Percentiles rank a stretch among this genome's conserved stretches.
Evolutionary conservation across 2,329 filamentous ascomycete genomes (phyloP).

Genomic region (Alternaria alternata): DNA sequence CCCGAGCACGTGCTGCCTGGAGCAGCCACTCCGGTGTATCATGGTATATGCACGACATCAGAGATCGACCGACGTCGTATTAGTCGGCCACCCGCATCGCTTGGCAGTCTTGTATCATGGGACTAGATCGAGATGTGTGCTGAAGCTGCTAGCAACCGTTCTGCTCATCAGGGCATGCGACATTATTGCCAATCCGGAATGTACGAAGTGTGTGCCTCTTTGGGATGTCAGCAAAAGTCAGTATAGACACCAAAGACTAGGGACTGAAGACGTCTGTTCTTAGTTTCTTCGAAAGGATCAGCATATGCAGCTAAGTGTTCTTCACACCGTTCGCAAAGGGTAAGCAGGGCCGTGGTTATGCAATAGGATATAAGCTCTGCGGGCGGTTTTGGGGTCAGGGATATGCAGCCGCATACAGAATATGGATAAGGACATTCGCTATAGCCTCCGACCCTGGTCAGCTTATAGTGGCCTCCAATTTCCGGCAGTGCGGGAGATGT

Average conservation of each 20-base stretch:
- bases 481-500: constrained; percentile 16
- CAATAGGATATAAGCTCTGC: constrained; percentile 18
- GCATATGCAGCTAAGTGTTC: constrained; percentile 24
- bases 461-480: constrained; percentile 11
- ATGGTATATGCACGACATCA: constrained; percentile 39
- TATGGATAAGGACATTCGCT: constrained; percentile 9
- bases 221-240: constrained; percentile 1
- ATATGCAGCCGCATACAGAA: constrained; percentile 21
- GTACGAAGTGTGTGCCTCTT: neutral
- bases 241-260: constrained; percentile 7
- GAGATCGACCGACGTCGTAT: constrained; percentile 24
- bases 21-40: constrained; percentile 24
- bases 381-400: constrained; percentile 16
- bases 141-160: neutral
- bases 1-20: constrained; percentile 21
- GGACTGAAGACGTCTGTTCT: constrained; percentile 26
- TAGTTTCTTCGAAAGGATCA: constrained; percentile 10
- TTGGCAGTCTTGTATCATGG: constrained; percentile 8
- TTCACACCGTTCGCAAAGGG: constrained; percentile 35
- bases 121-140: neutral
- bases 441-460: constrained; percentile 6
- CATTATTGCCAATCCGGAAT: neutral
- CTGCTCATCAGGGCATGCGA: neutral
- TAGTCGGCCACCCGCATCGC: constrained; percentile 21
- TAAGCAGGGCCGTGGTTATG: constrained; percentile 15